Evolutionary conservation across 176 grass and related monocot genomes (phyloP), one percentile per base, ranked within the genome.

Genomic region (Melocanna baccifera): DNA sequence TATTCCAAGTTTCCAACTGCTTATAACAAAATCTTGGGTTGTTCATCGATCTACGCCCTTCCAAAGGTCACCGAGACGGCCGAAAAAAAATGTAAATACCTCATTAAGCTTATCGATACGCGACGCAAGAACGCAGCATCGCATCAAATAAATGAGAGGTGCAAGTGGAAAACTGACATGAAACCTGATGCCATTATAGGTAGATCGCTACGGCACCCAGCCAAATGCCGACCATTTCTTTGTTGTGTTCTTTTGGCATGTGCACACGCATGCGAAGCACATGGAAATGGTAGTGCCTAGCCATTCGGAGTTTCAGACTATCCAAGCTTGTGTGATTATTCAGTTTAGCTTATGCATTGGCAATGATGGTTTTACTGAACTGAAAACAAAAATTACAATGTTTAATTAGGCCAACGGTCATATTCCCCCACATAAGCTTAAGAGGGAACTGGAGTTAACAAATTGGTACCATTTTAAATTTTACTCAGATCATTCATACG

Each of bases 221-320:
- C n/a, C 7, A 36, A 53, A 80, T 26, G 78, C 79, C 61, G 59
- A 86, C 57, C 46, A 81, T 75, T 73, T 81, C 46, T 50, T 74
- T 66, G 77, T 75, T 81, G 68, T 9, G 5, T 55, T 20, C 46
- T 53, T 53, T 53, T 40, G 2, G 57, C 85, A 75, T 73, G 45
- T 14, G 58, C 78, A 37, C 85, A 4, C 10, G 70, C 61, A 56
- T 63, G 58, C 23, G 58, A 23, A 25, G 53, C 80, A 83, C 68
- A 73, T 73, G 80, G 18, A 72, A 36, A 12, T 69, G 51, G 7
- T 77, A 70, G 26, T 19, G 40, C 12, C 55, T 10, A 18, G 12
- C 20, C 26, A 23, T 26, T 79, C 59, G 20, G 5, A 43, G 63
- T 77, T 47, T 23, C 67, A 52, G 84, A 71, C 26, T 1, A 14